Conservation (phyloP, 106 monocot species). For the Dendrobium nobile region DNA sequence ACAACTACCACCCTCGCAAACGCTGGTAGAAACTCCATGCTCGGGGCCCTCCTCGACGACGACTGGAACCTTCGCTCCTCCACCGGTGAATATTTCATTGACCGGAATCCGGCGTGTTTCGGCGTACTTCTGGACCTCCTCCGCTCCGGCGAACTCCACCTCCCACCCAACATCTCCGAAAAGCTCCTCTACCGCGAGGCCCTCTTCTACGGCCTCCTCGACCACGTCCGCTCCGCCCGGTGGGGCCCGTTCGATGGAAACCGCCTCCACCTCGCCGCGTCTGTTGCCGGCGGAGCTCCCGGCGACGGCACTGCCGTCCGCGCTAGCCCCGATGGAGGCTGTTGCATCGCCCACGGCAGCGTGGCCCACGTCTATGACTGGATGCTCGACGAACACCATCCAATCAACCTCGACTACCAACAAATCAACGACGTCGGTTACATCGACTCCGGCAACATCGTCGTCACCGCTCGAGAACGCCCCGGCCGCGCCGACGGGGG, state of each 20-base stretch:
- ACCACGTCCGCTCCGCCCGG: slow-evolving; percentile 55
- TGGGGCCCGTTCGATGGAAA: slow-evolving; percentile 83
- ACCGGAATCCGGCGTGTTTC: slow-evolving; percentile 81
- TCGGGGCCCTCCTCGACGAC: slow-evolving; percentile 71
- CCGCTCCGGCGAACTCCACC: slow-evolving; percentile 73
- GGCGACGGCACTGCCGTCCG: slow-evolving; percentile 82
- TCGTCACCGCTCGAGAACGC: slow-evolving; percentile 57
- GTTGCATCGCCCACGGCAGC: slow-evolving; percentile 88
- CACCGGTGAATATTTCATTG: slow-evolving; percentile 64
- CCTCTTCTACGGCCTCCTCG: slow-evolving; percentile 64
- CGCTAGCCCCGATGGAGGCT: slow-evolving; percentile 84
- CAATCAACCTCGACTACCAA: slow-evolving; percentile 68
- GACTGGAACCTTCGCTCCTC: slow-evolving; percentile 30
- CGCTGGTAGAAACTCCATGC: slow-evolving; percentile 76
- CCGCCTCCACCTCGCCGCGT: slow-evolving; percentile 32
- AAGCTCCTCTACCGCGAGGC: slow-evolving; percentile 66
- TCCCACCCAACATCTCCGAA: slow-evolving; percentile 42
- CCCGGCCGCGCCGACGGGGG: slow-evolving; percentile 49
- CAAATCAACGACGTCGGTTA: slow-evolving; percentile 77
- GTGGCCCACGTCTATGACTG: slow-evolving; percentile 83
- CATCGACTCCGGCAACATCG: slow-evolving; percentile 41
- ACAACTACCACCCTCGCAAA: slow-evolving; percentile 67
- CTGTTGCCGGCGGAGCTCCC: slow-evolving; percentile 58
- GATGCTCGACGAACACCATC: slow-evolving; percentile 59
- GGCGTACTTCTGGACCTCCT: slow-evolving; percentile 75